These are phyloP conservation scores for Phytopythium delawarense DNA, from an alignment of 352 stramenopile species.

Conservation along the genomic window DNA sequence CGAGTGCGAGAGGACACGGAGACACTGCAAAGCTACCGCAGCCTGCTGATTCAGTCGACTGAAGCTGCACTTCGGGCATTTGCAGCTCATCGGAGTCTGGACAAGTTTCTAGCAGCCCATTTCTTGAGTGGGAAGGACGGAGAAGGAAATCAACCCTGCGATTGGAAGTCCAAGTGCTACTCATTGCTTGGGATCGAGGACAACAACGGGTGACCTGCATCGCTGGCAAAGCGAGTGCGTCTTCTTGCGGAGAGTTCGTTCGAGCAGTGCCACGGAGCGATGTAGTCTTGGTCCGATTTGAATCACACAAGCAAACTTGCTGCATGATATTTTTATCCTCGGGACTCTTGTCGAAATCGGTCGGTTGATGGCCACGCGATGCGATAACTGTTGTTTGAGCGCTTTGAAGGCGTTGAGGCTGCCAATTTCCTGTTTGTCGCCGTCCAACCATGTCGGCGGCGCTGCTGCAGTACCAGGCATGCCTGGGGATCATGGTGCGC, in stretches of 20 bases:
- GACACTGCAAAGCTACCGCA: not conserved
- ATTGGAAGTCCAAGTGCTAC: not conserved
- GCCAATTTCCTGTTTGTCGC: not conserved
- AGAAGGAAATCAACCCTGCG: not conserved
- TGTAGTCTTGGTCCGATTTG: conserved; percentile 12
- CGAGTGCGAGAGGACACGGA: not conserved
- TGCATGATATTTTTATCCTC: not conserved
- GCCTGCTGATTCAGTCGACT: not conserved
- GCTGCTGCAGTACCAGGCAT: conserved; percentile 70
- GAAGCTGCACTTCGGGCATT: not conserved
- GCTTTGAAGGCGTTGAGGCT: not conserved
- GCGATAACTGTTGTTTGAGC: not conserved
- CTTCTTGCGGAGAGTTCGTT: not conserved
- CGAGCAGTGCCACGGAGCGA: conserved; percentile 3
- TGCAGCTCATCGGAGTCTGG: not conserved
- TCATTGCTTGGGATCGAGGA: not conserved
- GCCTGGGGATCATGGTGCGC: conserved; percentile 73
- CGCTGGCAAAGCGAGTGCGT: not conserved
- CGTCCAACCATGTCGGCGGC: conserved; percentile 38
- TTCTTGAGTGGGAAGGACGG: not conserved
- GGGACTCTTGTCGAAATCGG: not conserved
- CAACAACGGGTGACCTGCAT: not conserved
- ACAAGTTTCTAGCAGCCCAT: not conserved
- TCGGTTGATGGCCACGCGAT: not conserved
- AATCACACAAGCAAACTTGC: not conserved